Evolutionary conservation across 75 land plant genomes (phyloP), one percentile per base, ranked within the genome.

Genomic region (Cryptomeria japonica): DNA sequence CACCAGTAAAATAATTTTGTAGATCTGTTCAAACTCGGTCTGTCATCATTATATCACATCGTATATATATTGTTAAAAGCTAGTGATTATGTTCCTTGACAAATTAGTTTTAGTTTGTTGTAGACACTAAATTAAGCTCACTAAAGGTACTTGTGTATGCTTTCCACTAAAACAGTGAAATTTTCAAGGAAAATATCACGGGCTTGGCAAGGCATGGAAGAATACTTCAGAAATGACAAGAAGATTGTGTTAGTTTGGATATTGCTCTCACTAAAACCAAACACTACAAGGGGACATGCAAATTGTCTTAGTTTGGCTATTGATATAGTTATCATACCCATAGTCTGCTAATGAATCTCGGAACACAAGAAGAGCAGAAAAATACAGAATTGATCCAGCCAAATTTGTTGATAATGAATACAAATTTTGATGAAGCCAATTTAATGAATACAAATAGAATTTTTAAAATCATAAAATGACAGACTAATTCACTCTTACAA

Each of bases 311-410:
- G n/a, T n/a, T n/a, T n/a, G n/a, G n/a, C n/a, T 53, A 15, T 88
- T 36, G 49, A 87, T 36, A 31, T 47, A 51, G 42, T 56, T 89
- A 88, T 89, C 87, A 44, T 64, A 87, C 70, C 90, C 90, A 0
- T 42, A 51, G 31, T 89, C 90, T 15, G 49, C 88, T 76, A 88
- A 87, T 18, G 90, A 89, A 49, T 89, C 90, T 18, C 90, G 88
- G 53, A 89, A 86, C 47, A 89, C 70, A 37, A 89, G 47, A 10
- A 89, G 34, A 5, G 90, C 80, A 75, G 83, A 83, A 38, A 22
- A 47, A n/a, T n/a, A n/a, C n/a, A n/a, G n/a, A n/a, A n/a, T n/a
- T n/a, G n/a, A n/a, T n/a, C n/a, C n/a, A n/a, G n/a, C n/a, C n/a
- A n/a, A n/a, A n/a, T n/a, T n/a, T n/a, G n/a, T n/a, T n/a, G n/a